Evolutionary conservation across 306 rosid species (phyloP).

Genomic region (Lathyrus aphaca): DNA sequence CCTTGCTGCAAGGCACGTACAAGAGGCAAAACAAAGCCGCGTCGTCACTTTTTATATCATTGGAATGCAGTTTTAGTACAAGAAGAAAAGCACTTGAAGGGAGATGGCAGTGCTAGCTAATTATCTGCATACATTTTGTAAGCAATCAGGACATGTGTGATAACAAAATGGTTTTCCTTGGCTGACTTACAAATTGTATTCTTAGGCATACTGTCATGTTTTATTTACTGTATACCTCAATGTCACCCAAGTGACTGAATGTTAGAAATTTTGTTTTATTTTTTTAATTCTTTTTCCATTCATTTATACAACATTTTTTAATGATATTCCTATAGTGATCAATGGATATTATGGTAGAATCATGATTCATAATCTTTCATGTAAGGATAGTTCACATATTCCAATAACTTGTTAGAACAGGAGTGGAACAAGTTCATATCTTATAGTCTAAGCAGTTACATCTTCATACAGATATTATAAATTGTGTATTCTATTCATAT

Average conservation of each 20-base stretch:
- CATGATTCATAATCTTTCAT: background rate
- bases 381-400: background rate
- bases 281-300: background rate
- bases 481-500: too few relatives aligned
- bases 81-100: slow-evolving; percentile 54
- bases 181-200: slow-evolving; percentile 20
- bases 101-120: slow-evolving; percentile 41
- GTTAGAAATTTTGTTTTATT: too few relatives aligned
- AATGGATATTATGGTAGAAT: background rate
- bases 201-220: background rate
- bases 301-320: background rate
- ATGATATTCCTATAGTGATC: background rate
- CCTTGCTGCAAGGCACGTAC: slow-evolving; percentile 54
- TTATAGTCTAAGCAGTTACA: too few relatives aligned
- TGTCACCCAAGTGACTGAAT: background rate
- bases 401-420: background rate
- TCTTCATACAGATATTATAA: too few relatives aligned
- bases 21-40: slow-evolving; percentile 40
- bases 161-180: slow-evolving; percentile 8
- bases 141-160: slow-evolving; percentile 31
- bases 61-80: slow-evolving; percentile 28
- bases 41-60: slow-evolving; percentile 37
- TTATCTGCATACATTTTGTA: slow-evolving; percentile 35
- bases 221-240: too few relatives aligned
- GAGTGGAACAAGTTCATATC: too few relatives aligned